phyloP scores from a whole-genome alignment of 495 filamentous ascomycete species.

The Niebla homalea region DNA sequence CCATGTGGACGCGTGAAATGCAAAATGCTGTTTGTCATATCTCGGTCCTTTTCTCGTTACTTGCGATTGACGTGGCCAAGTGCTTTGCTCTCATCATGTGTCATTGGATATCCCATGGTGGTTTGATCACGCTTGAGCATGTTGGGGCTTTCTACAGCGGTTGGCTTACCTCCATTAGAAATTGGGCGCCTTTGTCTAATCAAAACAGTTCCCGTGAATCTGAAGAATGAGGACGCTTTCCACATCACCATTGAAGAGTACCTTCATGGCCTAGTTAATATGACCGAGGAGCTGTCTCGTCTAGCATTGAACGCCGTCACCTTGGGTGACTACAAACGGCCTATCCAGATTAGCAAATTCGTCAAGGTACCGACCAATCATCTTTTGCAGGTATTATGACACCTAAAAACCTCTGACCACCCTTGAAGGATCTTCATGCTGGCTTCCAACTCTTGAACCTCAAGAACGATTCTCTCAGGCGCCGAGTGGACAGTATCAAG shows the following conservation, averaged over 20 bases:
- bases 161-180: slow-evolving; percentile 23
- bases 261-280: slow-evolving; percentile 66
- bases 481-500: slow-evolving; percentile 85
- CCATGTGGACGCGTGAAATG: slow-evolving; percentile 66
- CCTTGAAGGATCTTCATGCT: slow-evolving; percentile 62
- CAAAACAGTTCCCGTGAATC: slow-evolving; percentile 73
- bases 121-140: slow-evolving; percentile 75
- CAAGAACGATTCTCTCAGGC: slow-evolving; percentile 86
- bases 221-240: slow-evolving; percentile 81
- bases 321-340: slow-evolving; percentile 71
- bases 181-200: background rate
- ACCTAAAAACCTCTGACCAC: background rate
- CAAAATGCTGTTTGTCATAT: slow-evolving; percentile 55
- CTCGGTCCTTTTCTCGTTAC: background rate
- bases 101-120: slow-evolving; percentile 44
- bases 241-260: slow-evolving; percentile 97
- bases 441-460: slow-evolving; percentile 94
- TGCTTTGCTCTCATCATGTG: slow-evolving; percentile 57
- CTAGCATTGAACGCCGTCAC: slow-evolving; percentile 95
- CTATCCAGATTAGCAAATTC: slow-evolving; percentile 75
- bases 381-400: background rate
- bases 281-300: slow-evolving; percentile 83
- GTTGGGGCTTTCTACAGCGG: slow-evolving; percentile 64
- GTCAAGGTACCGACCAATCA: slow-evolving; percentile 34
- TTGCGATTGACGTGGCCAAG: slow-evolving; percentile 18